A percentile compares a stretch with the other conserved stretches of the same genome.
Evolutionary conservation across 2,329 filamentous ascomycete species (phyloP).

Genomic region (Dactylonectria estremocensis): DNA sequence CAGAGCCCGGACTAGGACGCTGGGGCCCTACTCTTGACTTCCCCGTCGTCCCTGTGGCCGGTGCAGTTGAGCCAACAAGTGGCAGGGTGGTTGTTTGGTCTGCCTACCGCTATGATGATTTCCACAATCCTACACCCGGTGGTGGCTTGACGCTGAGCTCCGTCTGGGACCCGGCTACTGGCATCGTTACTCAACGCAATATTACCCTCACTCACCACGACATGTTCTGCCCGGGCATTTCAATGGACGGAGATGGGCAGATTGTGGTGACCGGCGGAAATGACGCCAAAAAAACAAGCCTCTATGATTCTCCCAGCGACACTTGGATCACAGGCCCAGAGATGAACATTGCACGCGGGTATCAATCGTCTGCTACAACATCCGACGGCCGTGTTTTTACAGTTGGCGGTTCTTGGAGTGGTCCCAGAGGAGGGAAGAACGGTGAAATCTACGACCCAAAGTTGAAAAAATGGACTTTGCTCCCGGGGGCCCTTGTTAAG

Average conservation of each 20-base stretch:
- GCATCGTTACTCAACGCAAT: conserved; percentile 23
- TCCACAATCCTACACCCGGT: conserved; percentile 9
- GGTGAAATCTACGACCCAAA: conserved; percentile 31
- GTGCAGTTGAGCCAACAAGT: conserved; percentile 30
- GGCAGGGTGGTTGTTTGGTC: conserved; percentile 36
- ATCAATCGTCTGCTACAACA: conserved; percentile 30
- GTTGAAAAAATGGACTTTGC: conserved; percentile 24
- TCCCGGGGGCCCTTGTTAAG: conserved; percentile 55
- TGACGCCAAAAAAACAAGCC: conserved; percentile 62
- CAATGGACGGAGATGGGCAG: conserved; percentile 62
- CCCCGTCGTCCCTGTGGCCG: conserved; percentile 38
- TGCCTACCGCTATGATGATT: conserved; percentile 21
- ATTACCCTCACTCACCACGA: conserved; percentile 63
- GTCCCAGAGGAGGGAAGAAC: conserved; percentile 27
- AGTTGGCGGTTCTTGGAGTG: conserved; percentile 38
- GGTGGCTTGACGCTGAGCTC: conserved; percentile 30
- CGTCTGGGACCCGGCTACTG: conserved; percentile 22
- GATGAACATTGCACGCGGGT: conserved; percentile 29
- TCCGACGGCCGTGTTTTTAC: conserved; percentile 33
- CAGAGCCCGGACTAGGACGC: conserved; percentile 14
- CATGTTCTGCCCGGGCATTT: conserved; percentile 72
- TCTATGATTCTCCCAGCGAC: conserved; percentile 55
- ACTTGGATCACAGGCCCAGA: conserved; percentile 31
- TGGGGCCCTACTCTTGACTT: conserved; percentile 39
- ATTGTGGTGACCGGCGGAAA: conserved; percentile 70